Evolutionary conservation across 352 stramenopile genomes (phyloP).

Genomic region (Phytophthora sp.): DNA sequence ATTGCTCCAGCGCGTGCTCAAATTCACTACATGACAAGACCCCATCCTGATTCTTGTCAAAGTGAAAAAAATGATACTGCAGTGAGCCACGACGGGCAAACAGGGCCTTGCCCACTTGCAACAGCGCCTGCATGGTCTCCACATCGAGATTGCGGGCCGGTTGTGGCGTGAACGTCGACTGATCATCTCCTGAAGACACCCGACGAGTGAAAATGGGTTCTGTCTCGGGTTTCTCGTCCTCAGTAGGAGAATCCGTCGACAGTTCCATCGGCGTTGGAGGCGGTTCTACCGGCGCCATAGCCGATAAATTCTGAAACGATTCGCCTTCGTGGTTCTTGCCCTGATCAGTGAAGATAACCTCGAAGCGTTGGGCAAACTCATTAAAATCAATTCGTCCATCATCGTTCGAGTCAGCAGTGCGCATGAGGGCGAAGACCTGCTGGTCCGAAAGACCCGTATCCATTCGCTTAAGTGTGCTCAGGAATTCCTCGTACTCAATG

Average conservation of each 20-base stretch:
- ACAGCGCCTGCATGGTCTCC: constrained; percentile 82
- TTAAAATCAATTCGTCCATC: constrained; percentile 92
- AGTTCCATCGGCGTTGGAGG: constrained; percentile 30
- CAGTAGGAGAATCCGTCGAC: constrained; percentile 16
- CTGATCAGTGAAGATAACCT: constrained; percentile 91
- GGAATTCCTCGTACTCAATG: constrained; percentile 95
- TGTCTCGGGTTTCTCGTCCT: constrained; percentile 16
- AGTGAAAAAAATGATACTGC: constrained; percentile 85
- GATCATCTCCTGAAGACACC: constrained; percentile 64
- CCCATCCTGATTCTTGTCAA: constrained; percentile 87
- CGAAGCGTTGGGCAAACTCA: constrained; percentile 92
- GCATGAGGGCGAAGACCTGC: constrained; percentile 94
- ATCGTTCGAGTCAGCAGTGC: constrained; percentile 92
- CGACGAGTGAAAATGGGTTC: constrained; percentile 52
- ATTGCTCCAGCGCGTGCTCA: constrained; percentile 64
- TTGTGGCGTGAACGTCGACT: constrained; percentile 62
- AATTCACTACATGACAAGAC: constrained; percentile 83
- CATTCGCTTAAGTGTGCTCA: constrained; percentile 90
- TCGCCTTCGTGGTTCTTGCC: constrained; percentile 37
- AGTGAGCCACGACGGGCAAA: constrained; percentile 77
- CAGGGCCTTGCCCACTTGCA: constrained; percentile 79
- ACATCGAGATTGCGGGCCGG: constrained; percentile 73
- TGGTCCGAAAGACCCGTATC: constrained; percentile 92
- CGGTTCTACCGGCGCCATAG: constrained; percentile 12
- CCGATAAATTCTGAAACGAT: constrained; percentile 19